A percentile compares a stretch with the other conserved stretches of the same genome.
These are phyloP conservation scores for Verticillium nonalfalfae DNA, from an alignment of 2,329 filamentous ascomycete species.

Conservation along the genomic window DNA sequence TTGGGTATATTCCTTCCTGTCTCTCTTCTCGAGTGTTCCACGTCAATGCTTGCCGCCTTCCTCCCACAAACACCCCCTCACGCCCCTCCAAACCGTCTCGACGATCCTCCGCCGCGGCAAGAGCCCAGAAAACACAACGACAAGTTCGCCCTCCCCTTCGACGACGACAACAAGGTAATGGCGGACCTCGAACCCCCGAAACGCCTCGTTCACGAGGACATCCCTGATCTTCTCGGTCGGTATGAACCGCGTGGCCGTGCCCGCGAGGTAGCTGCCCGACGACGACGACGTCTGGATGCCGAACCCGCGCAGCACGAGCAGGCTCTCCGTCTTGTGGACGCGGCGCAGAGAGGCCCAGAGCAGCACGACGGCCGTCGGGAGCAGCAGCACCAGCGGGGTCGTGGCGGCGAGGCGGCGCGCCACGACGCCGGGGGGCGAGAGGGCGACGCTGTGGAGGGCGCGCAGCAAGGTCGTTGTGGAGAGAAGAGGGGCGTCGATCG, in stretches of 20 bases:
- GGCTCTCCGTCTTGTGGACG: conserved; percentile 64
- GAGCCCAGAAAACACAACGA: conserved; percentile 88
- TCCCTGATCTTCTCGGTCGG: conserved; percentile 90
- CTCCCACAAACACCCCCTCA: conserved; percentile 76
- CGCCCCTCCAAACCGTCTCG: conserved; percentile 86
- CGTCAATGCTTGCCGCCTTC: conserved; percentile 9
- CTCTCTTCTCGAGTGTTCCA: neutral
- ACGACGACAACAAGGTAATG: conserved; percentile 90
- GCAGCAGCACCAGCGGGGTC: conserved; percentile 31
- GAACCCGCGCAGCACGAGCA: conserved; percentile 81
- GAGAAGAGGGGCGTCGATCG: conserved; percentile 1
- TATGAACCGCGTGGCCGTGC: conserved; percentile 55
- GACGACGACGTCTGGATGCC: conserved; percentile 83
- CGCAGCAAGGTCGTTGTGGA: conserved; percentile 6
- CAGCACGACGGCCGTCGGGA: conserved; percentile 26
- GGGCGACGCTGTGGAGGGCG: conserved; percentile 14
- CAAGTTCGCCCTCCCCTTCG: conserved; percentile 77
- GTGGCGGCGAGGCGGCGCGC: conserved; percentile 22
- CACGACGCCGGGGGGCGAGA: conserved; percentile 23
- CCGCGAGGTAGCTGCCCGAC: conserved; percentile 57
- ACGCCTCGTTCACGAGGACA: conserved; percentile 91
- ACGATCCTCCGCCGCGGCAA: conserved; percentile 69
- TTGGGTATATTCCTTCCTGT: neutral
- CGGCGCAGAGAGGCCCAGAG: conserved; percentile 39
- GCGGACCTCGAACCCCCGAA: conserved; percentile 81